These are phyloP conservation scores for Guyanaporus albipodus DNA, from an alignment of 768 basidiomycete genomes.

Conservation along the genomic window DNA sequence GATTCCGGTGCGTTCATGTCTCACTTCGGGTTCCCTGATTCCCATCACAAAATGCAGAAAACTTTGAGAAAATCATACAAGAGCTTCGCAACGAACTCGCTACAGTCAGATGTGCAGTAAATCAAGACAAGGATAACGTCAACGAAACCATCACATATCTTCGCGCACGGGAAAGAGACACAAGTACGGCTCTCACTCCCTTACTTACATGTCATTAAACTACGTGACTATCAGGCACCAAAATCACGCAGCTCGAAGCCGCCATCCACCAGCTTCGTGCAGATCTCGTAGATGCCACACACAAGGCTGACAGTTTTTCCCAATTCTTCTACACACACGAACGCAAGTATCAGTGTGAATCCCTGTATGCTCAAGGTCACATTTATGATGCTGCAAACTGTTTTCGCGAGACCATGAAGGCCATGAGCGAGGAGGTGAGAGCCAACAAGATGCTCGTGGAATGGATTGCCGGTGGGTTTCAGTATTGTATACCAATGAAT, in stretches of 20 bases:
- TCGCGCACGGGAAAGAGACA: too few species aligned
- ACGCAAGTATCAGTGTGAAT: background rate
- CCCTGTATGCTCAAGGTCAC: background rate
- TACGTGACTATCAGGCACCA: background rate
- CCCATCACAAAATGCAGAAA: background rate
- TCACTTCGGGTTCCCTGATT: too few species aligned
- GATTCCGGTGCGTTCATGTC: too few species aligned
- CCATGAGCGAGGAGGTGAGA: background rate
- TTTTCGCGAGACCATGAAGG: background rate
- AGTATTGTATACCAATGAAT: fast-evolving
- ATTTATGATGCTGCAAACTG: background rate
- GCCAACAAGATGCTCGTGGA: background rate
- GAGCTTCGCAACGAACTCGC: too few species aligned
- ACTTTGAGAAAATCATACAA: too few species aligned
- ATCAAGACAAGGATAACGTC: too few species aligned
- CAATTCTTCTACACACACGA: background rate
- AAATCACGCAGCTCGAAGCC: background rate
- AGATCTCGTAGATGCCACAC: background rate
- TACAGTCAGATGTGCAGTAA: too few species aligned
- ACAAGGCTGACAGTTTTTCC: background rate
- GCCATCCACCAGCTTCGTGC: background rate
- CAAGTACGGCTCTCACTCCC: too few species aligned
- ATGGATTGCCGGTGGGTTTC: constrained; percentile 2
- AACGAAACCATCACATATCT: too few species aligned
- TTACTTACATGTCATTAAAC: too few species aligned